These are phyloP conservation scores for Dryas octopetala DNA, from an alignment of 306 rosid genomes.

Conservation along the genomic window DNA sequence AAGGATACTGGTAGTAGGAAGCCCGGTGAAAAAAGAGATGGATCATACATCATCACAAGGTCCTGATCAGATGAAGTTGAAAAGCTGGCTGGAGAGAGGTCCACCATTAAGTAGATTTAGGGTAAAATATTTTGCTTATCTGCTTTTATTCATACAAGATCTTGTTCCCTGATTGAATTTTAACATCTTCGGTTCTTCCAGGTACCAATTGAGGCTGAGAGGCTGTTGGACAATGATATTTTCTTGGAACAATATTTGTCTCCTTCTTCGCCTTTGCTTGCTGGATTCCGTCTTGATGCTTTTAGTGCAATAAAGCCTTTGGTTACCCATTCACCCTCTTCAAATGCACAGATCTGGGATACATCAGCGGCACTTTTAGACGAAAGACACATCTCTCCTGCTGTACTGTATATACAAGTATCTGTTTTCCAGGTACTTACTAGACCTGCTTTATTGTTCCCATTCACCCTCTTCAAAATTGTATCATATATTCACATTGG, in stretches of 20 bases:
- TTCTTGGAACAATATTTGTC: slow-evolving; percentile 74
- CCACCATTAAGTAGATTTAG: slow-evolving; percentile 83
- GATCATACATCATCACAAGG: slow-evolving; percentile 54
- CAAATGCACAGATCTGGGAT: slow-evolving; percentile 44
- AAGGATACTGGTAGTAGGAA: slow-evolving; percentile 84
- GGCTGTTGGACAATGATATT: slow-evolving; percentile 66
- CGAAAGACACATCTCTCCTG: slow-evolving; percentile 82
- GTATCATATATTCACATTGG: neutral
- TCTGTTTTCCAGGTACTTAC: slow-evolving; percentile 76
- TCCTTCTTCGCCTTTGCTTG: slow-evolving; percentile 69
- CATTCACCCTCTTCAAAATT: neutral
- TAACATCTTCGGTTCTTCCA: slow-evolving; percentile 31
- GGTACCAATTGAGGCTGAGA: slow-evolving; percentile 94
- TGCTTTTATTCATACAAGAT: slow-evolving; percentile 16
- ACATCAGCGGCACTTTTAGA: slow-evolving; percentile 52
- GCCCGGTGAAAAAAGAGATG: slow-evolving; percentile 54
- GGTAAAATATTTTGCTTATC: slow-evolving; percentile 42
- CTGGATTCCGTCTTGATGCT: slow-evolving; percentile 94
- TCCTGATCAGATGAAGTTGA: slow-evolving; percentile 59
- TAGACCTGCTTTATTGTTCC: slow-evolving; percentile 18
- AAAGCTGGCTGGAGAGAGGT: slow-evolving; percentile 69
- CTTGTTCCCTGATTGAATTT: slow-evolving; percentile 20
- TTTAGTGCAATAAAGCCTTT: slow-evolving; percentile 83
- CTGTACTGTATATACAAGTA: slow-evolving; percentile 75
- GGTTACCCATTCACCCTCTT: slow-evolving; percentile 80